Base-by-base conservation (phyloP, 1,284 basidiomycete species). In the Somion occarium region DNA sequence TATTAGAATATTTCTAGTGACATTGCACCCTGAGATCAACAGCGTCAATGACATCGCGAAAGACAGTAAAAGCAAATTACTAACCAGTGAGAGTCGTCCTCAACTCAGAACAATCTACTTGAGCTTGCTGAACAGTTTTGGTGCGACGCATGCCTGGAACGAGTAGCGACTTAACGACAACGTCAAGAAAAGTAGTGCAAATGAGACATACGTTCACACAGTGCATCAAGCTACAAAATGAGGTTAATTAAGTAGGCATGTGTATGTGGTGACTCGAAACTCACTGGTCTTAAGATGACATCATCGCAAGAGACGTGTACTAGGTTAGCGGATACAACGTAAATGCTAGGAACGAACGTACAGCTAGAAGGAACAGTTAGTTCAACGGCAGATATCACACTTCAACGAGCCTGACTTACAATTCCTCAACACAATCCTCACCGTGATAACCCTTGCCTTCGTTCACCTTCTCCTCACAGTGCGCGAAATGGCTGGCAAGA, bases 391-490 rank as follows among this genome's bases (percentile, higher is more conserved):
- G 51, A 50, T 44, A 13, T 19, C 13, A 38, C 19, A 46, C n/a
- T 24, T 25, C 44, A 18, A 41, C n/a, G 47, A 41, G 39, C 19
- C 19, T 57, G 22, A 69, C 75, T 65, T 62, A 89, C 85, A 90
- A 69, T 78, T 95, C 93, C 73, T 93, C 92, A 47, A 94, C 89
- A 66, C 92, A 95, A 66, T 93, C 90, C 76, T 95, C 92, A 57
- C 82, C 81, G 66, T 90, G 83, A 79, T 81, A 91, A 44, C 91
- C 91, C 63, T 93, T 67, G 38, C 93, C 93, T 26, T 73, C 76
- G 55, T 84, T 73, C 48, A 95, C 84, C 72, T 92, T 93, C 69
- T 95, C 88, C 64, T 88, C 80, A 71, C 93, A 97, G 65, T 94
- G 89, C 58, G 88, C 80, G 71, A 96, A 96, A 74, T 97, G 93